Evolutionary conservation across 139 green algal species (phyloP).

Genomic region (Closterium sp.): DNA sequence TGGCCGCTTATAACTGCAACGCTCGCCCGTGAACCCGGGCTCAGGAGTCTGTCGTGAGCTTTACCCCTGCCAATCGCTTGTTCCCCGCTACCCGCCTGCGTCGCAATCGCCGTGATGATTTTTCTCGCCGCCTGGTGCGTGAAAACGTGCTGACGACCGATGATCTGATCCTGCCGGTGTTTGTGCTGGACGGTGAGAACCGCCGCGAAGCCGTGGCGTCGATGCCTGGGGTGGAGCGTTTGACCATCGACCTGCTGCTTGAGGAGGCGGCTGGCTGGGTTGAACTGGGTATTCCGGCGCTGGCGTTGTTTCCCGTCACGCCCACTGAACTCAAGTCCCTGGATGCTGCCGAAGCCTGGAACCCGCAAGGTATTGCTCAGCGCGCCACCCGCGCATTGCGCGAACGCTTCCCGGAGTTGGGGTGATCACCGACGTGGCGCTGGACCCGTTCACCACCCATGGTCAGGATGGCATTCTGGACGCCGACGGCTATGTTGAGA

Average conservation of each 20-base stretch:
- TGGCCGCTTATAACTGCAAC: too few species aligned
- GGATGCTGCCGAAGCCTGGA: not conserved
- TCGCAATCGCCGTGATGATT: too few species aligned
- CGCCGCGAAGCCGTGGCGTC: not conserved
- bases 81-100: too few species aligned
- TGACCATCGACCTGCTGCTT: not conserved
- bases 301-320: not conserved
- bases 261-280: not conserved
- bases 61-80: too few species aligned
- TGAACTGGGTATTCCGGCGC: not conserved
- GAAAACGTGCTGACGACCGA: not conserved
- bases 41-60: too few species aligned
- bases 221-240: not conserved
- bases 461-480: slow-evolving; percentile 97
- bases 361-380: not conserved
- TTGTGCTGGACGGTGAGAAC: not conserved
- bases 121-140: too few species aligned
- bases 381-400: not conserved
- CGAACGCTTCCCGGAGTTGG: not conserved
- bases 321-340: not conserved
- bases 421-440: slow-evolving; percentile 82
- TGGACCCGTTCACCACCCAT: slow-evolving; percentile 95
- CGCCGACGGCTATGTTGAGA: slow-evolving; percentile 89
- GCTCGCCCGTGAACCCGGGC: too few species aligned
- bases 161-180: not conserved